Conservation (phyloP, 108 stramenopile genomes). For the Tribonema minus region DNA sequence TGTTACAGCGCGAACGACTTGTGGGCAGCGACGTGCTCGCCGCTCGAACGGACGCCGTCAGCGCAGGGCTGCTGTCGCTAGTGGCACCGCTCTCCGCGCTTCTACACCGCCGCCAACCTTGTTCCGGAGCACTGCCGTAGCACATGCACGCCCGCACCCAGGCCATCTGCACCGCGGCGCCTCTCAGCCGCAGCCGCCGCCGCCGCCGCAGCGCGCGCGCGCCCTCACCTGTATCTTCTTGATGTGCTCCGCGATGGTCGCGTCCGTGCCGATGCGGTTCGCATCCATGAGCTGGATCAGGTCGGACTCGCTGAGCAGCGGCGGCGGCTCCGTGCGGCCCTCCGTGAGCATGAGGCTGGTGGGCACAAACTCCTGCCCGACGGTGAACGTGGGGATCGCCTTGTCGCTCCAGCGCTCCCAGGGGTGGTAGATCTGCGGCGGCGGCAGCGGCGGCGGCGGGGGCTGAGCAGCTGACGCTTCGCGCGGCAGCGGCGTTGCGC, state of each 20-base stretch:
- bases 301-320: conserved; percentile 54
- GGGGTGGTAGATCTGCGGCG: conserved; percentile 42
- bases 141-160: not conserved
- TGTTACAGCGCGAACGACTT: too few species aligned
- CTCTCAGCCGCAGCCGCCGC: not conserved
- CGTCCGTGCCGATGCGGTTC: conserved; percentile 62
- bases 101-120: too few species aligned
- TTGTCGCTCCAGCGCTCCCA: conserved; percentile 51
- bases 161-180: not conserved
- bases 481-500: too few species aligned
- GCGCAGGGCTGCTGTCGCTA: too few species aligned
- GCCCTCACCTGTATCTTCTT: conserved; percentile 51
- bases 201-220: not conserved
- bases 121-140: too few species aligned
- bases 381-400: conserved; percentile 40
- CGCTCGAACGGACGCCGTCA: too few species aligned
- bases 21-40: too few species aligned
- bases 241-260: conserved; percentile 64
- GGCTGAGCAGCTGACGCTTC: too few species aligned
- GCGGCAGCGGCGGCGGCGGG: too few species aligned
- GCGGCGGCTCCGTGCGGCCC: conserved; percentile 50
- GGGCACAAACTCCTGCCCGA: conserved; percentile 31
- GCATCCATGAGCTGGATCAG: conserved; percentile 57
- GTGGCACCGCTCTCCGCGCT: too few species aligned
- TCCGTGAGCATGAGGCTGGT: conserved; percentile 27